Conservation (phyloP, 805 yeast species). For the Nakazawaea ishiwadae region DNA sequence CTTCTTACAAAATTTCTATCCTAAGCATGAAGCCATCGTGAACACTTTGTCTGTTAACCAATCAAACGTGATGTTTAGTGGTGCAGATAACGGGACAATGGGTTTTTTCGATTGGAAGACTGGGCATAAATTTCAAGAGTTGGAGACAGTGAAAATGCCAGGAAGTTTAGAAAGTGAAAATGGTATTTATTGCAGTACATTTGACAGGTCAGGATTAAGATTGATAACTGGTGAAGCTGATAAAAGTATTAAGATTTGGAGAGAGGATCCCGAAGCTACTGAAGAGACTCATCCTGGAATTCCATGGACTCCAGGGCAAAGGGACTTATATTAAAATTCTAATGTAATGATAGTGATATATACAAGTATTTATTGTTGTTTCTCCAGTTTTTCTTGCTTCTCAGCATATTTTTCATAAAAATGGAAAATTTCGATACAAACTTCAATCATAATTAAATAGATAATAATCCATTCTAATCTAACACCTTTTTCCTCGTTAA, state of each 20-base stretch:
- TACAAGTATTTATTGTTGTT: too few species aligned
- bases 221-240: slow-evolving; percentile 89
- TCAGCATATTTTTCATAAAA: slow-evolving; percentile 49
- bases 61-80: slow-evolving; percentile 66
- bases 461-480: slow-evolving; percentile 88
- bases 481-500: slow-evolving; percentile 72
- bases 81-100: slow-evolving; percentile 79
- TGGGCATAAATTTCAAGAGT: slow-evolving; percentile 59
- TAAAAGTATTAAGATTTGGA: slow-evolving; percentile 78
- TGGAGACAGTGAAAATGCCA: slow-evolving; percentile 51
- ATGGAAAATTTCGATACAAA: slow-evolving; percentile 73
- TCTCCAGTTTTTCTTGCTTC: not conserved
- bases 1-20: slow-evolving; percentile 45
- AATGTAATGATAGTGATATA: too few species aligned
- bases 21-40: slow-evolving; percentile 45
- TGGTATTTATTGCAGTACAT: slow-evolving; percentile 65
- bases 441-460: slow-evolving; percentile 77
- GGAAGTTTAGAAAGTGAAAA: slow-evolving; percentile 67
- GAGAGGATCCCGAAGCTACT: slow-evolving; percentile 35
- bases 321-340: not conserved
- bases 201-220: slow-evolving; percentile 77
- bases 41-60: slow-evolving; percentile 64
- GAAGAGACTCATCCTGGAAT: slow-evolving; percentile 30
- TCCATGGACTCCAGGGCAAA: slow-evolving; percentile 24
- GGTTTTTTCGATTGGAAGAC: slow-evolving; percentile 73